Conservation (phyloP, 208 protist species). For the Trypanosoma avium region DNA sequence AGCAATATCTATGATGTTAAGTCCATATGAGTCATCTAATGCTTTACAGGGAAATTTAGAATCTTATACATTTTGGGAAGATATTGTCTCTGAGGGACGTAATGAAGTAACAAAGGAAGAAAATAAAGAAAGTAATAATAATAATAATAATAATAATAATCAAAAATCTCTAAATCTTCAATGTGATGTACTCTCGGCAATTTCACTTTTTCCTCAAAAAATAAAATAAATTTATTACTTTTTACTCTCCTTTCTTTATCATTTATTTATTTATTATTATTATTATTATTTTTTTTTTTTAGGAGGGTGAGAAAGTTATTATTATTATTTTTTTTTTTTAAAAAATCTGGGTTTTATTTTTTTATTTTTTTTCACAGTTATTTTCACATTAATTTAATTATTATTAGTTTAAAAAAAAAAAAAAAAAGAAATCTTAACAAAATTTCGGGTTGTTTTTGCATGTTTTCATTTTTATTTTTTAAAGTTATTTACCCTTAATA, state of each 20-base stretch:
- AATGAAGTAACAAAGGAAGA: neutral
- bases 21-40: neutral
- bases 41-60: neutral
- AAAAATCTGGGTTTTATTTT: conserved; percentile 9
- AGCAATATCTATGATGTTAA: conserved; percentile 8
- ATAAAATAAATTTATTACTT: neutral
- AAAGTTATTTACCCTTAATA: no score
- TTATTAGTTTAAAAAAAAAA: no score
- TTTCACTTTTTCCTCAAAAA: conserved; percentile 24
- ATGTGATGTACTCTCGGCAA: conserved; percentile 21
- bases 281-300: conserved; percentile 13
- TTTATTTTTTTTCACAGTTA: neutral
- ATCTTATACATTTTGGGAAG: conserved; percentile 13
- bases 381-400: no score
- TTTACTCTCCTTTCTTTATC: neutral
- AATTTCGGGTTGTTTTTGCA: no score
- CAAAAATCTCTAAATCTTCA: neutral
- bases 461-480: no score
- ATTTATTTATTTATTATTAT: conserved; percentile 7
- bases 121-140: neutral
- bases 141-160: neutral
- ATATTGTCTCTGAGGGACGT: conserved; percentile 7
- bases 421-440: no score
- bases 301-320: neutral
- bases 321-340: conserved; percentile 4